Base-by-base conservation (phyloP, 768 basidiomycete species). In the Lentinula detonsa region DNA sequence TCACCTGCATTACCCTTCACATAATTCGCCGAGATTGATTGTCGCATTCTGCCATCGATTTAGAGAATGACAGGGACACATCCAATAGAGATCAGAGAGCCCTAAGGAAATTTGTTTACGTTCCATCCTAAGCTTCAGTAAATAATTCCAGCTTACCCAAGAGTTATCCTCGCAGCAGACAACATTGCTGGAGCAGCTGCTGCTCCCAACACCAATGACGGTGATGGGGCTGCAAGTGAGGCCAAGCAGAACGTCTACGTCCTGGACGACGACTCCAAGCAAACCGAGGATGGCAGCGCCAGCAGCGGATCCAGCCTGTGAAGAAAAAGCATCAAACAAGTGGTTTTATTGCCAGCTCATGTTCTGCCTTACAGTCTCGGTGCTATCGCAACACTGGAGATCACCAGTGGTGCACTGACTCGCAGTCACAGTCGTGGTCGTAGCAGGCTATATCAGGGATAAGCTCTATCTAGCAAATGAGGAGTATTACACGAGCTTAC, bases 261-360 rank as follows among this genome's bases (percentile, higher is more conserved):
- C 61, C 31, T 40, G 31, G 1, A 62, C 49, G 11, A 57, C 61
- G 50, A 62, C 35, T 33, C 61, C 61, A 15, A 62, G 61, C 37
- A 58, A 23, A 28, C 55, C 49, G 10, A 56, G 54, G 34, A 52
- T n/a, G 3, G 37, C 40, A 11, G 61, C 31, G 2, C 23, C 61
- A 3, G 61, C 56, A 11, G 4, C 48, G 40, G 54, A 56, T 11
- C 54, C 54, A 40, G 54, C 54, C 54, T 56, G 52, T 52, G 0
- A 4, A 28, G 9, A 56, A 10, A 5, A 40, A 9, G 4, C 5
- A n/a, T 34, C 11, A 39, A n/a, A 9, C 5, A 15, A 53, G 10
- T 9, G 7, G 7, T 5, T 2, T 18, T 56, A 35, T 28, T 56
- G 18, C n/a, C 34, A 35, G 21, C 21, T n/a, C 4, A 28, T 34